phyloP scores from a whole-genome alignment of 140 eudicot species.

The Stevia rebaudiana region DNA sequence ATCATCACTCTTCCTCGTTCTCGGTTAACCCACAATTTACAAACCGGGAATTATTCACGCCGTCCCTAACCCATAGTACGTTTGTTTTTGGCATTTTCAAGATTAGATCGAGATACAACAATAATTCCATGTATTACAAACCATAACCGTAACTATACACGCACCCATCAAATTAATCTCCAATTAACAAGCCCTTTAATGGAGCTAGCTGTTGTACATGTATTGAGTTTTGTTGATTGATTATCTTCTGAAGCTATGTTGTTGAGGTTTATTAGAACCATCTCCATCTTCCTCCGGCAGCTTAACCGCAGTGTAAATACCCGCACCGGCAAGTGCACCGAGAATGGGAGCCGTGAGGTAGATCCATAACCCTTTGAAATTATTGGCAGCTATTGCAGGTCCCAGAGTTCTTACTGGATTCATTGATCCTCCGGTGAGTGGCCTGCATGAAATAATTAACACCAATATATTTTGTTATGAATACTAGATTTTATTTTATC shows the following conservation, averaged over 20 bases:
- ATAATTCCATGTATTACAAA: slow-evolving; percentile 12
- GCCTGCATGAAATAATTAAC: slow-evolving; percentile 42
- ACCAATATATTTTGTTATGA: neutral
- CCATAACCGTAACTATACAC: no score
- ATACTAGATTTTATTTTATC: no score
- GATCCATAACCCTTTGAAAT: slow-evolving; percentile 82
- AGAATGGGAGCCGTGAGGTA: slow-evolving; percentile 89
- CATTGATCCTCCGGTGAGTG: slow-evolving; percentile 83
- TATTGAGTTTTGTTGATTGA: neutral
- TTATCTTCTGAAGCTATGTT: slow-evolving; percentile 70
- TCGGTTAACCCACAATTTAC: slow-evolving; percentile 7
- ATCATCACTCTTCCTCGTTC: neutral
- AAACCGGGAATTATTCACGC: no score
- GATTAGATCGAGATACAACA: slow-evolving; percentile 24
- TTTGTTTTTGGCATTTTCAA: no score
- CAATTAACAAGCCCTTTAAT: neutral
- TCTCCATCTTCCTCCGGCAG: slow-evolving; percentile 55
- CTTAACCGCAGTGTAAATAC: slow-evolving; percentile 69
- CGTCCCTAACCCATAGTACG: no score
- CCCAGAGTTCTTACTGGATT: slow-evolving; percentile 89
- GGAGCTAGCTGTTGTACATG: no score
- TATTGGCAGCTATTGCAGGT: slow-evolving; percentile 88
- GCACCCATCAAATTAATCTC: slow-evolving; percentile 22
- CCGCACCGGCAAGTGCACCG: slow-evolving; percentile 90
- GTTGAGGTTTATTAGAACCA: slow-evolving; percentile 33